phyloP scores from a whole-genome alignment of 345 rosid genomes.

The Bretschneidera sinensis region DNA sequence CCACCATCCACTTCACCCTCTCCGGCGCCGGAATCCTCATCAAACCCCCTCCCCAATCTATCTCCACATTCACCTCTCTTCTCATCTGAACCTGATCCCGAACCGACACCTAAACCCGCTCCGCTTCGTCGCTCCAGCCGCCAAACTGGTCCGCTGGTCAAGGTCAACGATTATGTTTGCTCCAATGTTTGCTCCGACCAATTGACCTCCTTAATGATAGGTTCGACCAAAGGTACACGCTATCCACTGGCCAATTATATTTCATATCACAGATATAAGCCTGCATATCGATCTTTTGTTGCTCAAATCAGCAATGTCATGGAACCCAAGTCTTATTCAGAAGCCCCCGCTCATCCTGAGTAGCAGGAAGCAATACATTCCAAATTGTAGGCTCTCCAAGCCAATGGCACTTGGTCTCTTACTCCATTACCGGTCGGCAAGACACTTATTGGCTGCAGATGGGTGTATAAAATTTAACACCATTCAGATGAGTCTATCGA shows the following conservation, averaged over 20 bases:
- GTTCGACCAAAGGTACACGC: neutral
- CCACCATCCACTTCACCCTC: too few species aligned
- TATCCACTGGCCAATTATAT: constrained; percentile 1
- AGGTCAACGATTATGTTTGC: neutral
- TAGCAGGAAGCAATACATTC: neutral
- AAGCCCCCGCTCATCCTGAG: neutral
- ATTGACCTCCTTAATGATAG: neutral
- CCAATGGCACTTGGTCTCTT: too few species aligned
- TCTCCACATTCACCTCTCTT: neutral
- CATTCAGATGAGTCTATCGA: too few species aligned
- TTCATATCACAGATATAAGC: neutral
- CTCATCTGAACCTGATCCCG: neutral
- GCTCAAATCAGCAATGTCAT: neutral
- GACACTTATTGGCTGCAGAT: too few species aligned
- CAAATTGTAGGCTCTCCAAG: too few species aligned
- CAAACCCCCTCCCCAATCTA: neutral
- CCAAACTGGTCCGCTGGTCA: neutral
- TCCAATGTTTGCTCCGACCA: too few species aligned
- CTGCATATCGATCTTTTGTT: too few species aligned
- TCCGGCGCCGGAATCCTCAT: too few species aligned
- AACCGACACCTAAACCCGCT: neutral
- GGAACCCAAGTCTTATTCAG: neutral
- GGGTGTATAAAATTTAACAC: too few species aligned
- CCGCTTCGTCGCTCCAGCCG: neutral
- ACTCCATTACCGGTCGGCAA: neutral